A percentile compares a stretch with the other conserved stretches of the same genome.
These are phyloP conservation scores for Monosporascus cannonballus DNA, from an alignment of 2,329 filamentous ascomycete genomes.

Conservation along the genomic window DNA sequence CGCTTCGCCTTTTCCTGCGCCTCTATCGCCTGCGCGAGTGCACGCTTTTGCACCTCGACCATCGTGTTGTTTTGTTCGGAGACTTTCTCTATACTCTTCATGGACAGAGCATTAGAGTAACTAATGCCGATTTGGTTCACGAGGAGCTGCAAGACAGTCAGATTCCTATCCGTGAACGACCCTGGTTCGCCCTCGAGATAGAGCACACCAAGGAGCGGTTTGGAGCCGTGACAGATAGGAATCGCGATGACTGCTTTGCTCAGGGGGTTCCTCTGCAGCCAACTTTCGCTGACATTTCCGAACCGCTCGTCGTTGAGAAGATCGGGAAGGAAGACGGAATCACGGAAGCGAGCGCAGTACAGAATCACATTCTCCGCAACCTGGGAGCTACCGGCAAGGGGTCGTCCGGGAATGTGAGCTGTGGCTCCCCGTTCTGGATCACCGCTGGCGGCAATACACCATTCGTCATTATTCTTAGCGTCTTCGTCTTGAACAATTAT, in stretches of 20 bases:
- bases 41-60: slow-evolving; percentile 70
- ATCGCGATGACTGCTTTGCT: slow-evolving; percentile 75
- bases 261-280: slow-evolving; percentile 60
- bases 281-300: slow-evolving; percentile 65
- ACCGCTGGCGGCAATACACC: slow-evolving; percentile 69
- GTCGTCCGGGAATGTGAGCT: slow-evolving; percentile 59
- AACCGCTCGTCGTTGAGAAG: slow-evolving; percentile 71
- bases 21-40: slow-evolving; percentile 64
- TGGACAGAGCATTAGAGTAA: slow-evolving; percentile 61
- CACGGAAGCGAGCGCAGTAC: slow-evolving; percentile 71
- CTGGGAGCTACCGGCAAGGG: slow-evolving; percentile 58
- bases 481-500: slow-evolving; percentile 68
- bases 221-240: slow-evolving; percentile 67
- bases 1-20: slow-evolving; percentile 72
- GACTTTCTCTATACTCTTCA: slow-evolving; percentile 69
- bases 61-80: slow-evolving; percentile 73
- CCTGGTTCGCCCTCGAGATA: slow-evolving; percentile 71
- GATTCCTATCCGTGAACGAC: slow-evolving; percentile 69
- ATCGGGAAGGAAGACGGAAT: slow-evolving; percentile 68
- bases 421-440: slow-evolving; percentile 63
- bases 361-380: slow-evolving; percentile 73
- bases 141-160: slow-evolving; percentile 61
- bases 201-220: slow-evolving; percentile 64
- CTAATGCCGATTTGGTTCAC: slow-evolving; percentile 74
- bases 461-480: slow-evolving; percentile 42